Percentiles rank a stretch among this genome's conserved stretches.
These are phyloP conservation scores for Candida boidinii DNA, from an alignment of 805 yeast genomes.

Conservation along the genomic window DNA sequence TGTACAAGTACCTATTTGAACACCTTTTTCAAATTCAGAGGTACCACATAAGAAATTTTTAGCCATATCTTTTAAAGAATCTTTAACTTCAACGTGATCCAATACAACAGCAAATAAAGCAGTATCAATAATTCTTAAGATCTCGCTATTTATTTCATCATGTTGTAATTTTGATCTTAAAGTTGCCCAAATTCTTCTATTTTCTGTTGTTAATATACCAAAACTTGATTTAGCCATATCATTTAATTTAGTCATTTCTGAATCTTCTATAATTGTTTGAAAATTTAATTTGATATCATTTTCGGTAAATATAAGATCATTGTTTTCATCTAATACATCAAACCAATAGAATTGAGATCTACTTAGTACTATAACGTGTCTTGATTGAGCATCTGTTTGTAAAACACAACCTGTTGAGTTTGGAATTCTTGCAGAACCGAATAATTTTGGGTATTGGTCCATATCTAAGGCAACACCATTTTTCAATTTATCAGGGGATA, in stretches of 20 bases:
- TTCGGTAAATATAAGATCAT: slow-evolving; percentile 66
- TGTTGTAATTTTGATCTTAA: slow-evolving; percentile 46
- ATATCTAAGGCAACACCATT: slow-evolving; percentile 65
- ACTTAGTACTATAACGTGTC: slow-evolving; percentile 74
- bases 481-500: slow-evolving; percentile 61
- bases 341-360: slow-evolving; percentile 93
- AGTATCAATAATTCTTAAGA: slow-evolving; percentile 66
- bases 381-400: slow-evolving; percentile 70
- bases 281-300: slow-evolving; percentile 69
- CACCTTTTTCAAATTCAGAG: slow-evolving; percentile 69
- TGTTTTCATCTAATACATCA: slow-evolving; percentile 71
- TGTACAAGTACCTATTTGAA: slow-evolving; percentile 90
- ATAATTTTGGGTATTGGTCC: slow-evolving; percentile 84
- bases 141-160: slow-evolving; percentile 52
- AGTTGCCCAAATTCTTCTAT: slow-evolving; percentile 79
- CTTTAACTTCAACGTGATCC: slow-evolving; percentile 64
- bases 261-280: slow-evolving; percentile 69
- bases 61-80: slow-evolving; percentile 55
- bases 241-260: slow-evolving; percentile 38
- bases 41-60: slow-evolving; percentile 86
- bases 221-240: slow-evolving; percentile 72
- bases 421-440: slow-evolving; percentile 86
- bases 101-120: slow-evolving; percentile 79
- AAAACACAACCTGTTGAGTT: slow-evolving; percentile 74
- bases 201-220: slow-evolving; percentile 87